phyloP scores from a whole-genome alignment of 2,329 filamentous ascomycete species.

The Emergomyces orientalis region DNA sequence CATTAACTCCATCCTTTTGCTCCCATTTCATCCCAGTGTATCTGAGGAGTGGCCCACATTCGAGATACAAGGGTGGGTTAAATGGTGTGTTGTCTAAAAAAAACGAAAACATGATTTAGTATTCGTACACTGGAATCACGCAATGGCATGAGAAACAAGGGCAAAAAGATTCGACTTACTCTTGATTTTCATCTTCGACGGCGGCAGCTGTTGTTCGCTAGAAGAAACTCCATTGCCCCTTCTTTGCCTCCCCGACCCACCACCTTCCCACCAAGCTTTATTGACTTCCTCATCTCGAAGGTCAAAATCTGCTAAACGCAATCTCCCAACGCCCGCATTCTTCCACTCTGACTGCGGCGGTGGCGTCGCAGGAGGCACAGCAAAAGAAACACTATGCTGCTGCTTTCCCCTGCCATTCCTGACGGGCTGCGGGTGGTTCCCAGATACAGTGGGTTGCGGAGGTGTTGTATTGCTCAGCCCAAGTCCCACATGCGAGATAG shows the following conservation, averaged over 20 bases:
- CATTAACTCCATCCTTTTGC: conserved; percentile 26
- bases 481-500: not conserved
- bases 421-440: conserved; percentile 15
- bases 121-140: not conserved
- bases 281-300: conserved; percentile 43
- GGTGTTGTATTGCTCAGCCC: conserved; percentile 6
- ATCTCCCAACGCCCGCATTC: conserved; percentile 53
- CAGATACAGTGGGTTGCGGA: conserved; percentile 12
- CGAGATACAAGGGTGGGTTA: conserved; percentile 72
- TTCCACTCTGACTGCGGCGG: conserved; percentile 55
- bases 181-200: conserved; percentile 28
- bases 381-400: conserved; percentile 38
- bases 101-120: conserved; percentile 12
- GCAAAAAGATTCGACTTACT: conserved; percentile 19
- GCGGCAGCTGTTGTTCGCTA: conserved; percentile 11
- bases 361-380: conserved; percentile 39
- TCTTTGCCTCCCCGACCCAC: conserved; percentile 36
- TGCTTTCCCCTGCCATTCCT: conserved; percentile 24
- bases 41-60: conserved; percentile 80
- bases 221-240: conserved; percentile 38
- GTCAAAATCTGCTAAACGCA: conserved; percentile 52
- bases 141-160: conserved; percentile 12
- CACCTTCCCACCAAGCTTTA: conserved; percentile 69
- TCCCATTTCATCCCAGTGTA: conserved; percentile 72
- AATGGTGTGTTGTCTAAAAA: conserved; percentile 52